Evolutionary conservation across 768 basidiomycete genomes (phyloP).

Genomic region (Mycena haematopus): DNA sequence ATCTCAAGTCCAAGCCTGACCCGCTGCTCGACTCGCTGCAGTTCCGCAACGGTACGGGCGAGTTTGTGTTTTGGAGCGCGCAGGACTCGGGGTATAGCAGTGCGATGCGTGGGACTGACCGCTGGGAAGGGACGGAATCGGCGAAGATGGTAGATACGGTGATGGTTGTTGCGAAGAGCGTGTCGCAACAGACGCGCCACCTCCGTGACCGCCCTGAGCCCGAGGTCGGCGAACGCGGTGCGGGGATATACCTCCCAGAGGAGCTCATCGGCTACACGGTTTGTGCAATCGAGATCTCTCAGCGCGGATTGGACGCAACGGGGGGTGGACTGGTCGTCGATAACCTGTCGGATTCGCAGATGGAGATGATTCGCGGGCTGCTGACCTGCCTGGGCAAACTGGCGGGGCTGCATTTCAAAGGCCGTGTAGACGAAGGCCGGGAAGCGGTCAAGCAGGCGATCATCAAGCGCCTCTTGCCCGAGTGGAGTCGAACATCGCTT

Average conservation of each 20-base stretch:
- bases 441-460: slow-evolving; percentile 84
- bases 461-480: slow-evolving; percentile 87
- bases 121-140: slow-evolving; percentile 60
- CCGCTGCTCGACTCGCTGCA: slow-evolving; percentile 73
- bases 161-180: slow-evolving; percentile 74
- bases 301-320: slow-evolving; percentile 65
- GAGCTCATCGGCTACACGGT: slow-evolving; percentile 92
- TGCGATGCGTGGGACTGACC: slow-evolving; percentile 58
- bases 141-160: slow-evolving; percentile 90
- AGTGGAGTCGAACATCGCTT: slow-evolving; percentile 88
- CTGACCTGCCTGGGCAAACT: slow-evolving; percentile 73
- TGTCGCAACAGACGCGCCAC: slow-evolving; percentile 87
- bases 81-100: slow-evolving; percentile 75
- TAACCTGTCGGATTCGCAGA: slow-evolving; percentile 77
- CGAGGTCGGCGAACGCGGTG: slow-evolving; percentile 75
- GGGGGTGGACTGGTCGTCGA: slow-evolving; percentile 66
- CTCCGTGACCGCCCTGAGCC: slow-evolving; percentile 79
- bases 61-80: slow-evolving; percentile 88
- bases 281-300: slow-evolving; percentile 77
- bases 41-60: slow-evolving; percentile 81
- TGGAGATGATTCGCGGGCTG: slow-evolving; percentile 78
- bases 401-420: slow-evolving; percentile 71
- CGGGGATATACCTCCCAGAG: slow-evolving; percentile 90
- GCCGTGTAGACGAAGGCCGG: slow-evolving; percentile 73
- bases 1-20: slow-evolving; percentile 82